Percentiles rank a stretch among this genome's conserved stretches.
Evolutionary conservation across 495 filamentous ascomycete species (phyloP).

Genomic region (Penicillium robsamsonii): DNA sequence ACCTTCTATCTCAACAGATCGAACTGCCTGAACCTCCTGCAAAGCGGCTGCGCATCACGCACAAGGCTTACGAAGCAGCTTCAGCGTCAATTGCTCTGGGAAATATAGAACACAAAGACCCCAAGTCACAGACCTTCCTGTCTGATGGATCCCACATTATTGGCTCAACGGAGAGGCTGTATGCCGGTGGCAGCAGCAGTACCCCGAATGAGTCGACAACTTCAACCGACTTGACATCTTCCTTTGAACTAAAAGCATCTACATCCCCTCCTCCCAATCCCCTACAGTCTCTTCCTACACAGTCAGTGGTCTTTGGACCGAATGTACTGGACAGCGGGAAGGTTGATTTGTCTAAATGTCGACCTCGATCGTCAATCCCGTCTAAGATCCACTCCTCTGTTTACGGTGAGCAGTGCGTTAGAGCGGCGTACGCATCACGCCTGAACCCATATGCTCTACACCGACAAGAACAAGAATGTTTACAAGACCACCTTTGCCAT

Average conservation of each 20-base stretch:
- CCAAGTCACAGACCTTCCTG: not conserved
- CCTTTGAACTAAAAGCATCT: slow-evolving; percentile 29
- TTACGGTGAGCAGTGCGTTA: slow-evolving; percentile 83
- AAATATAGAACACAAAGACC: not conserved
- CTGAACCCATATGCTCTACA: slow-evolving; percentile 89
- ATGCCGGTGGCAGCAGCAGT: slow-evolving; percentile 22
- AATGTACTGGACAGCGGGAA: slow-evolving; percentile 21
- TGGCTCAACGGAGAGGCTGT: slow-evolving; percentile 13
- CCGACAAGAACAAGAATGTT: slow-evolving; percentile 74
- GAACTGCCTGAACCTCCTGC: slow-evolving; percentile 17
- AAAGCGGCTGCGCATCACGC: slow-evolving; percentile 22
- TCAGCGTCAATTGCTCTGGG: slow-evolving; percentile 7
- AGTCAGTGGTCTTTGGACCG: slow-evolving; percentile 13
- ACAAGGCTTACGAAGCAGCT: slow-evolving; percentile 8
- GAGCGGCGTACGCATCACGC: slow-evolving; percentile 83
- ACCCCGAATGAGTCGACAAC: slow-evolving; percentile 33
- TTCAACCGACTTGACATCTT: slow-evolving; percentile 29
- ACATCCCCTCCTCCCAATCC: slow-evolving; percentile 30
- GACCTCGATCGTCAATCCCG: slow-evolving; percentile 78
- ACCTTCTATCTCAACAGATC: not conserved
- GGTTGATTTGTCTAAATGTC: slow-evolving; percentile 34
- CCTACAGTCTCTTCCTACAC: slow-evolving; percentile 16
- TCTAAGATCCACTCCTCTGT: slow-evolving; percentile 65
- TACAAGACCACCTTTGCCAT: slow-evolving; percentile 79
- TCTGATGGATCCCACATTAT: slow-evolving; percentile 6